Conservation (phyloP, 441 rosid species). For the Biscutella laevigata region DNA sequence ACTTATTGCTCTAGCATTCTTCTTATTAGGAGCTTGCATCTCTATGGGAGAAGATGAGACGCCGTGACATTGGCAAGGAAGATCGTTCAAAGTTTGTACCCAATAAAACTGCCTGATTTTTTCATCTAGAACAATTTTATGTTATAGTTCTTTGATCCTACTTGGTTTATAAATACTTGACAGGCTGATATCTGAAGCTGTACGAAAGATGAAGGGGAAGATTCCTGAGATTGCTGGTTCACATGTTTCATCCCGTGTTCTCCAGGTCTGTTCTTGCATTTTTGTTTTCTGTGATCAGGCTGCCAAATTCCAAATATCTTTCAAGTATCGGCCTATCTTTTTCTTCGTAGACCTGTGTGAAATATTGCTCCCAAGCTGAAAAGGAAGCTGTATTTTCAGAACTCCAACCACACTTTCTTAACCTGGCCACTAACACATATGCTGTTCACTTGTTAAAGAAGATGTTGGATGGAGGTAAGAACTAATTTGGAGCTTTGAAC, state of each 20-base stretch:
- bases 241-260: conserved; percentile 81
- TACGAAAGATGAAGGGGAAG: conserved; percentile 79
- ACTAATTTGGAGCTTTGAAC: background rate
- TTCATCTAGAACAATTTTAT: too few species aligned
- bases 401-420: conserved; percentile 73
- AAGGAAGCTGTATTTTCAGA: conserved; percentile 64
- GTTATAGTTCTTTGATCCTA: background rate
- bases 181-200: conserved; percentile 68
- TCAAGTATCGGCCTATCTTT: background rate
- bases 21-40: conserved; percentile 67
- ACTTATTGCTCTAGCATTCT: background rate
- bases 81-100: conserved; percentile 63
- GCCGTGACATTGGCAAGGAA: conserved; percentile 70
- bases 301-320: background rate
- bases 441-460: conserved; percentile 73
- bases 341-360: conserved; percentile 59
- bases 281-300: background rate
- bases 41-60: conserved; percentile 93
- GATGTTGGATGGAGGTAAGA: conserved; percentile 76
- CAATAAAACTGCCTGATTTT: too few species aligned
- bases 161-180: background rate
- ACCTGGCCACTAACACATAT: conserved; percentile 51
- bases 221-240: conserved; percentile 79
- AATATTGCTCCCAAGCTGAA: conserved; percentile 66
- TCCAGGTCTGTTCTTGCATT: conserved; percentile 50